Base-by-base conservation (phyloP, 192 early-diverging fungal genomes). In the Ambispora gerdemannii region DNA sequence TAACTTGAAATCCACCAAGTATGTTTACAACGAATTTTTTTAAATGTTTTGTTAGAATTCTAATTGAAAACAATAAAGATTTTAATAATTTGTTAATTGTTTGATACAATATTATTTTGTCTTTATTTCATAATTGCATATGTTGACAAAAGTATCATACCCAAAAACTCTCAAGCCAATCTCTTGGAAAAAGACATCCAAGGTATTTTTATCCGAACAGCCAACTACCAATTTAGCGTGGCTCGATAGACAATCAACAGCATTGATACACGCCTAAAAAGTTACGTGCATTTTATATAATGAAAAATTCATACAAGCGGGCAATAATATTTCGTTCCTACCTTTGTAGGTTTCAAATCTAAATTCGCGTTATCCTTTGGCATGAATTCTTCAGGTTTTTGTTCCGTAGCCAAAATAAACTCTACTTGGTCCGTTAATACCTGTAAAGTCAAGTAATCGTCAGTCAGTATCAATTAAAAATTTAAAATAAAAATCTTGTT, bases 171-270 rank as follows among this genome's bases (percentile, higher is more conserved):
- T 84, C 27, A 87, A 73, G 47, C 89, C 93, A 60, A 97, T 83
- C 76, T 98, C 96, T 70, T 88, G 90, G 60, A 93, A 86, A 77
- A 95, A 95, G 35, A 98, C 90, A 65, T 94, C 91, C 71, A 94
- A 82, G 31, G 93, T 94, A 53, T 90, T 77, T 76, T 91, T 90
- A 59, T 98, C 93, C 15, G 90, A 85, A 4, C 85, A 85, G 38
- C 92, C 91, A 43, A 72, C 78, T 66, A 98, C 70, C 67, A 92
- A 79, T 62, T 86, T 84, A 1, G 88, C 87, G 66, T 94, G 92
- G 10, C 85, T 82, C 33, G 87, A 85, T 51, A 98, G 74, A 74
- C 89, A 92, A 51, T 87, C 89, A 55, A 97, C 87, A 0, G 88
- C 87, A 31, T 87, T 82, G 38, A 71, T 63, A 60, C 95, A 97